Evolutionary conservation across 345 rosid species (phyloP).

Genomic region (Odontarrhena argentea): DNA sequence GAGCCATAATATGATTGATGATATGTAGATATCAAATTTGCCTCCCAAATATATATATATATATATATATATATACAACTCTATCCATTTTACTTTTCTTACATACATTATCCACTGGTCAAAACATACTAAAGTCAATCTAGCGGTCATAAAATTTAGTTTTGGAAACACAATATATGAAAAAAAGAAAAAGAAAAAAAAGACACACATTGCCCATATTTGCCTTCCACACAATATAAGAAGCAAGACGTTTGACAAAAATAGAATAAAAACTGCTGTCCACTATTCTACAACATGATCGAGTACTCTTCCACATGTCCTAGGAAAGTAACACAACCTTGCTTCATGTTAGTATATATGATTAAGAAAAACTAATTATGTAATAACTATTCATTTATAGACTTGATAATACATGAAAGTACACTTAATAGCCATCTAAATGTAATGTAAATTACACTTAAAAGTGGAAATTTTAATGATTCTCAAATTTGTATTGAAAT

Average conservation of each 20-base stretch:
- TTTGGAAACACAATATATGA: background rate
- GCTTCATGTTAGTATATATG: background rate
- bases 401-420: background rate
- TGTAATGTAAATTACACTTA: too few species aligned
- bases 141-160: background rate
- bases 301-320: background rate
- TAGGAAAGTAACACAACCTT: constrained; percentile 4
- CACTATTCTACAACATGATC: background rate
- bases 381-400: background rate
- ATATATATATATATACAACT: background rate
- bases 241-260: background rate
- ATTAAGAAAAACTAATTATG: background rate
- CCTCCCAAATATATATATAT: too few species aligned
- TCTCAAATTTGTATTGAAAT: too few species aligned
- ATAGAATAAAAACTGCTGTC: too few species aligned
- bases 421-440: too few species aligned
- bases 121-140: constrained; percentile 13
- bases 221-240: background rate
- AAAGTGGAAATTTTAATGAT: too few species aligned
- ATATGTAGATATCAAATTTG: background rate
- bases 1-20: constrained; percentile 25
- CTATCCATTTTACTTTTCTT: constrained; percentile 26
- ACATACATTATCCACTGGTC: constrained; percentile 20
- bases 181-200: too few species aligned
- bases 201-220: background rate